These are phyloP conservation scores for Gynochthodes officinalis DNA, from an alignment of 257 asterid species.

Conservation along the genomic window DNA sequence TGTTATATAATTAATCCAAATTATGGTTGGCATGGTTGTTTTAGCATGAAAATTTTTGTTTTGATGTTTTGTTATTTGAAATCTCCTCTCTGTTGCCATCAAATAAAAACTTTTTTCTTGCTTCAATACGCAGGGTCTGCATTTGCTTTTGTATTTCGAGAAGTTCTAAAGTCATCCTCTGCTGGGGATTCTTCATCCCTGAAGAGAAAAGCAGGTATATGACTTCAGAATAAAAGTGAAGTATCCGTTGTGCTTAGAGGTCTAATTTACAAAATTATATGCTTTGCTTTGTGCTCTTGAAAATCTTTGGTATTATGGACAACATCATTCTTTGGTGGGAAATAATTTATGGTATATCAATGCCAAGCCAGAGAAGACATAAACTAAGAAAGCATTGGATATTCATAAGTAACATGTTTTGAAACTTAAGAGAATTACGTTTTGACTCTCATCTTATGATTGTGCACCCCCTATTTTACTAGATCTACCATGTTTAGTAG, in stretches of 20 bases:
- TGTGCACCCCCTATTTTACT: not conserved
- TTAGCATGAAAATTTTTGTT: not conserved
- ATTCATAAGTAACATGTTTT: too few relatives aligned
- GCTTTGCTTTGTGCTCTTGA: not conserved
- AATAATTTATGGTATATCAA: not conserved
- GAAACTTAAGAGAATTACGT: not conserved
- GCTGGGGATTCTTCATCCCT: conserved; percentile 40
- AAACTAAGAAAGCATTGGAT: not conserved
- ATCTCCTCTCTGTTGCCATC: not conserved
- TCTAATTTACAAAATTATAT: not conserved
- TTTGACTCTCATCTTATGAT: not conserved
- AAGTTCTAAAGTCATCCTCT: conserved; percentile 43
- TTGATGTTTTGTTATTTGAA: not conserved
- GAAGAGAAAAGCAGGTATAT: conserved; percentile 89
- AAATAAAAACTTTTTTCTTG: conserved; percentile 12
- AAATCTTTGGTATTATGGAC: too few relatives aligned
- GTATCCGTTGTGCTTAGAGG: too few relatives aligned
- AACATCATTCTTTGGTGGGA: not conserved
- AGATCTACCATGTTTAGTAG: not conserved
- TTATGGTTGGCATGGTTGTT: not conserved
- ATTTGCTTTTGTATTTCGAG: conserved; percentile 91
- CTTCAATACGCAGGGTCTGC: conserved; percentile 58
- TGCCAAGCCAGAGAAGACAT: not conserved
- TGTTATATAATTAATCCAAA: not conserved
- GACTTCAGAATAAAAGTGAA: not conserved